Evolutionary conservation across 352 stramenopile genomes (phyloP).

Genomic region (Pythium rishiriense): DNA sequence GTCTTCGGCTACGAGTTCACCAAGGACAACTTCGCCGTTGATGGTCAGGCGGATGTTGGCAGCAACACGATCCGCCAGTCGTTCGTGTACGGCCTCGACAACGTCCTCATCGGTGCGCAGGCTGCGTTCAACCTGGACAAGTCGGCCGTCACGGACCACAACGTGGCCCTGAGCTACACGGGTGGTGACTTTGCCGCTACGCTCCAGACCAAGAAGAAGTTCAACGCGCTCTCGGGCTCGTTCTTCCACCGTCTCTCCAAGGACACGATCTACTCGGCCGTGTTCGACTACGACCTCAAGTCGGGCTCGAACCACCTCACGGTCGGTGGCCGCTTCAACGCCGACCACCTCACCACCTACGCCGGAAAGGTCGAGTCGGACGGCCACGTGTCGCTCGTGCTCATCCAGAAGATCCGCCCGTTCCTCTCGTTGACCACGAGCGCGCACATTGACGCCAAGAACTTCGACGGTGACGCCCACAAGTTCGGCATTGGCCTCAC

Average conservation of each 20-base stretch:
- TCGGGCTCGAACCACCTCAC: constrained; percentile 79
- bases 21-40: constrained; percentile 66
- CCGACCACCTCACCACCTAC: constrained; percentile 82
- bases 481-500: constrained; percentile 91
- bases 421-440: constrained; percentile 84
- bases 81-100: constrained; percentile 77
- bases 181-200: constrained; percentile 75
- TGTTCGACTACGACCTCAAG: constrained; percentile 90
- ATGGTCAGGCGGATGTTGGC: constrained; percentile 74
- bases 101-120: constrained; percentile 72
- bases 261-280: constrained; percentile 83
- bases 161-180: constrained; percentile 77
- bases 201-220: constrained; percentile 88
- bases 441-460: constrained; percentile 89
- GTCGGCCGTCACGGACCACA: constrained; percentile 82
- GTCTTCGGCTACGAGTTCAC: constrained; percentile 82
- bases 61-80: constrained; percentile 70
- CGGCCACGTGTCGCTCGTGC: constrained; percentile 81
- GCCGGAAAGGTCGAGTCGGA: constrained; percentile 87
- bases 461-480: constrained; percentile 89
- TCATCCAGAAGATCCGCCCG: constrained; percentile 85
- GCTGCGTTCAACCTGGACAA: constrained; percentile 81
- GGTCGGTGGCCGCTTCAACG: constrained; percentile 81
- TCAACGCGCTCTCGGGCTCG: constrained; percentile 75
- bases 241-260: constrained; percentile 84